Evolutionary conservation across 2,329 filamentous ascomycete species (phyloP).

Genomic region (Fusarium penzigii): DNA sequence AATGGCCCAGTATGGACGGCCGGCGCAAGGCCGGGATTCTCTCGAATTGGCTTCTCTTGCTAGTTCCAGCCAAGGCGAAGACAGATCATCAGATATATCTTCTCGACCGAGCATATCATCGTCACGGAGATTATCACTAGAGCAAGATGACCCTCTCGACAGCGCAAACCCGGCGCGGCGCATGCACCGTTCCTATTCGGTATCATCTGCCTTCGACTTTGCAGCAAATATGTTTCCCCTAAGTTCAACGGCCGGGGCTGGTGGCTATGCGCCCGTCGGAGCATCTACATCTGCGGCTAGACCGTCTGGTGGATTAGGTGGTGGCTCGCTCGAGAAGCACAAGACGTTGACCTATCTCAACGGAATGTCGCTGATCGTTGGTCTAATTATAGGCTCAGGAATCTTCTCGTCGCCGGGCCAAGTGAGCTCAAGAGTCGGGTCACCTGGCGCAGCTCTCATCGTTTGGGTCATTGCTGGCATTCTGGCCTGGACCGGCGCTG

Average conservation of each 20-base stretch:
- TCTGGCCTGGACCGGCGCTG: conserved; percentile 92
- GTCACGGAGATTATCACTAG: conserved; percentile 84
- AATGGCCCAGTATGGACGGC: conserved; percentile 45
- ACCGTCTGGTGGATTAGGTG: conserved; percentile 57
- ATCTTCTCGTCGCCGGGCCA: conserved; percentile 95
- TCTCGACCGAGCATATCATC: conserved; percentile 88
- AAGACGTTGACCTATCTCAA: conserved; percentile 96
- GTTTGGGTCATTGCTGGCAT: conserved; percentile 91
- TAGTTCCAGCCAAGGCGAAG: conserved; percentile 67
- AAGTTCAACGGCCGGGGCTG: conserved; percentile 71
- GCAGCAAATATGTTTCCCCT: conserved; percentile 90
- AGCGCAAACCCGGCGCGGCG: conserved; percentile 53
- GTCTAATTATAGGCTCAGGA: conserved; percentile 91
- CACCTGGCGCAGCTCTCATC: conserved; percentile 85
- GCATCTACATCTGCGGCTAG: conserved; percentile 62
- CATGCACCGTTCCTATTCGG: conserved; percentile 73
- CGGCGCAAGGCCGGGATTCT: conserved; percentile 73
- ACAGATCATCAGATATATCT: conserved; percentile 62
- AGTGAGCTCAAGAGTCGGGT: conserved; percentile 89
- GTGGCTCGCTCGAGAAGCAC: conserved; percentile 86
- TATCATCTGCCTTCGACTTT: conserved; percentile 94
- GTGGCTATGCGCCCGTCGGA: conserved; percentile 83
- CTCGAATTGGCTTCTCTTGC: conserved; percentile 95
- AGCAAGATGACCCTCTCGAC: conserved; percentile 75
- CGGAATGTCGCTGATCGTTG: conserved; percentile 85